Evolutionary conservation across 2,329 filamentous ascomycete species (phyloP), one percentile per base, ranked within the genome.

Genomic region (Pyrenophora tritici-repentis): DNA sequence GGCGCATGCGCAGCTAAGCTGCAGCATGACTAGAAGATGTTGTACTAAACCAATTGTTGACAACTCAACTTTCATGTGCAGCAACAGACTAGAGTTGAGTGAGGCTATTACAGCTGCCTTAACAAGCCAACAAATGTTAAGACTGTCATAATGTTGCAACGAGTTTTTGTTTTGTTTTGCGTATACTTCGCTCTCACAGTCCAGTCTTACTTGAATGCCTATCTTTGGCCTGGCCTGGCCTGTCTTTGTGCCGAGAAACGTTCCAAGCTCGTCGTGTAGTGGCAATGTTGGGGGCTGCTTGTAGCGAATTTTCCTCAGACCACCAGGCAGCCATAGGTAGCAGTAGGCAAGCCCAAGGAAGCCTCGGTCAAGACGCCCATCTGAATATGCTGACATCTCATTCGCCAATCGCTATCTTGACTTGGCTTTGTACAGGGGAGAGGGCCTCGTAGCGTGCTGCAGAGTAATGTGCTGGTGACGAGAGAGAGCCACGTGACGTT

Each of bases 251-350:
- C 20, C 31, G n/a, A 8, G 20, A 55, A 46, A 32, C 53, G 62
- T 64, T 58, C 63, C 61, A 56, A 18, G 20, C 32, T 40, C 20
- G 31, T 18, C 31, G 33, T 18, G 34, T 32, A 33, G 47, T 39
- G 42, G 36, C 24, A 50, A 29, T 10, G 42, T 37, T 42, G 32
- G 57, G 50, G 63, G 62, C 61, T 55, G 41, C 55, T 59, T 47
- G 57, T 49, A 62, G 62, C 61, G 55, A 42, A 55, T 59, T 46
- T 49, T 45, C 46, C 48, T 58, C 45, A 55, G 39, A 47, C 46
- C 32, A 16, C 44, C 43, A 72, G 70, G 70, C 67, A 72, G 60
- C 69, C 59, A 57, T 51, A 72, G 67, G 66, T 63, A 71, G 45
- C 57, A 36, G 37, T 44, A 61, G 59, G 62, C 56, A 60, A 29